Evolutionary conservation across 805 yeast genomes (phyloP).

Genomic region (Wickerhamiella sergipiensis): DNA sequence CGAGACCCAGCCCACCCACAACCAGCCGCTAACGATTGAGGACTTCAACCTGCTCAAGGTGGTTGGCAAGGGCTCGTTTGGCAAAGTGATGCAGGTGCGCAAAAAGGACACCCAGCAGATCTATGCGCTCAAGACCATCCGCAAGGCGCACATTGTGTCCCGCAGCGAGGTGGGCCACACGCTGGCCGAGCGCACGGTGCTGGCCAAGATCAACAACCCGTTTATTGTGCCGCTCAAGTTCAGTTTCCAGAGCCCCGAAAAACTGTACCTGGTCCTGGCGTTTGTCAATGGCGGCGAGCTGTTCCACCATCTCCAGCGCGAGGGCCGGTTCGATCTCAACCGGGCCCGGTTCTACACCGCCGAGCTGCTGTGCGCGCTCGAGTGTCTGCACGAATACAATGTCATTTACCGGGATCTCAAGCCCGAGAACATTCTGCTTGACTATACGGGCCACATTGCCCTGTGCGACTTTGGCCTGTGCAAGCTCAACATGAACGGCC

Average conservation of each 20-base stretch:
- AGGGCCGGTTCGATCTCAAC: constrained; percentile 77
- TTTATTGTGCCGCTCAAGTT: constrained; percentile 94
- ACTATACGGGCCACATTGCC: constrained; percentile 96
- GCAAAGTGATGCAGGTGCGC: constrained; percentile 97
- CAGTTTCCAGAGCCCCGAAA: constrained; percentile 94
- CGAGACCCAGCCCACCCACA: constrained; percentile 18
- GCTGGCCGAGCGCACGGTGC: constrained; percentile 86
- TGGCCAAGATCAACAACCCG: constrained; percentile 86
- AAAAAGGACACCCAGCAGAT: constrained; percentile 91
- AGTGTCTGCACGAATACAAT: constrained; percentile 77
- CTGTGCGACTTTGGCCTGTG: constrained; percentile 95
- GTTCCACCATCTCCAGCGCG: constrained; percentile 84
- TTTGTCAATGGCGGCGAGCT: constrained; percentile 96
- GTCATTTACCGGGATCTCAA: constrained; percentile 91
- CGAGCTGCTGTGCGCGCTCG: constrained; percentile 84
- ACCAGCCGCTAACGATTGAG: constrained; percentile 60
- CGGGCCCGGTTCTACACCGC: constrained; percentile 90
- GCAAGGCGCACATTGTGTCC: constrained; percentile 89
- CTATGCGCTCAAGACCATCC: constrained; percentile 84
- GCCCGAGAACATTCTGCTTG: constrained; percentile 89
- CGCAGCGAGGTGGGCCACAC: constrained; percentile 94
- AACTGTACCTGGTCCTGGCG: constrained; percentile 75
- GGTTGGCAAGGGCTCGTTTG: constrained; percentile 95
- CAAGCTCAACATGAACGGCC: constrained; percentile 83
- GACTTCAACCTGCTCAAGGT: constrained; percentile 90